These are phyloP conservation scores for Elsinoe perseae DNA, from an alignment of 2,329 filamentous ascomycete genomes.

Conservation along the genomic window DNA sequence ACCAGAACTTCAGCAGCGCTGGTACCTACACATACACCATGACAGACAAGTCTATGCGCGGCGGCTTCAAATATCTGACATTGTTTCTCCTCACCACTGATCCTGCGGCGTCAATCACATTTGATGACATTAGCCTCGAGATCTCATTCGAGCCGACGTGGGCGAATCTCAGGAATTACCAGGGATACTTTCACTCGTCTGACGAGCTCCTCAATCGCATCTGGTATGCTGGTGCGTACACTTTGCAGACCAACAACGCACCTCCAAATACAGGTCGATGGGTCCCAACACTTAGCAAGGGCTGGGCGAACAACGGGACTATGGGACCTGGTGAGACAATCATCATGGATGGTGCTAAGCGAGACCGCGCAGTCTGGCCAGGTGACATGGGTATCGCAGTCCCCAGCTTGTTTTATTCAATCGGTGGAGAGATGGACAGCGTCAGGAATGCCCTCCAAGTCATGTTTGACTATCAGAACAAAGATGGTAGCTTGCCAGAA, in stretches of 20 bases:
- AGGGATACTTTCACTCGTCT: constrained; percentile 32
- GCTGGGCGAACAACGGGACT: constrained; percentile 33
- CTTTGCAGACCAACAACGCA: constrained; percentile 32
- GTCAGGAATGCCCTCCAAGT: constrained; percentile 42
- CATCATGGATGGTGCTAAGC: constrained; percentile 35
- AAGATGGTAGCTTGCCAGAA: constrained; percentile 33
- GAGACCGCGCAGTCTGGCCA: constrained; percentile 36
- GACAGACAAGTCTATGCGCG: constrained; percentile 39
- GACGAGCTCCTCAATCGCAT: constrained; percentile 47
- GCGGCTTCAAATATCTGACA: constrained; percentile 49
- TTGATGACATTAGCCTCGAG: constrained; percentile 37
- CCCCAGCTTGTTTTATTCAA: constrained; percentile 37
- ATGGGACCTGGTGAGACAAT: constrained; percentile 29
- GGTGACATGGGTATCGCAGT: constrained; percentile 47
- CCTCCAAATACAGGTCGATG: constrained; percentile 30
- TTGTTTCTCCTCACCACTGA: constrained; percentile 36
- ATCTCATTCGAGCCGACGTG: constrained; percentile 45
- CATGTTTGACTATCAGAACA: constrained; percentile 38
- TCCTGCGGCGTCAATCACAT: constrained; percentile 28
- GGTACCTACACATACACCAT: constrained; percentile 36
- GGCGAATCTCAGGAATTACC: constrained; percentile 35
- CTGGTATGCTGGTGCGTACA: constrained; percentile 48
- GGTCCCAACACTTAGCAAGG: constrained; percentile 20
- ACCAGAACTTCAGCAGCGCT: constrained; percentile 33
- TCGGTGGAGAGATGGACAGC: constrained; percentile 38